Evolutionary conservation across 306 rosid genomes (phyloP).

Genomic region (Cucurbita maxima): DNA sequence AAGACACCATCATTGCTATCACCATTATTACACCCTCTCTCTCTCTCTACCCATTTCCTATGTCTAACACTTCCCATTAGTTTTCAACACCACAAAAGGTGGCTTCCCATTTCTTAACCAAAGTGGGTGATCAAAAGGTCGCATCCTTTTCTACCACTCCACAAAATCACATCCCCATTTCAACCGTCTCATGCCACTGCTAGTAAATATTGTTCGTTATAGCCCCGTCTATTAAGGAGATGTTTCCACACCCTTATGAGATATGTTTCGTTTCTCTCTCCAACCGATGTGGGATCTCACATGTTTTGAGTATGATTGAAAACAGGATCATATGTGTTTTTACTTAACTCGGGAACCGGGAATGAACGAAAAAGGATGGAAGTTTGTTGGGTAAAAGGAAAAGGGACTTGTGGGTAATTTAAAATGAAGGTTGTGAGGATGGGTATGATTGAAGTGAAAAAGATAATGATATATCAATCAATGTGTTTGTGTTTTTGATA

Average conservation of each 20-base stretch:
- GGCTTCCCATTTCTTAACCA: background rate
- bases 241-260: too few relatives aligned
- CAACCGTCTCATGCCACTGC: too few relatives aligned
- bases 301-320: too few relatives aligned
- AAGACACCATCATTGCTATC: background rate
- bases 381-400: background rate
- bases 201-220: too few relatives aligned
- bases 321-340: too few relatives aligned
- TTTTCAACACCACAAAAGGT: background rate
- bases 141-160: background rate
- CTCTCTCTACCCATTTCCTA: background rate
- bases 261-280: too few relatives aligned
- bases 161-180: background rate
- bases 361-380: too few relatives aligned
- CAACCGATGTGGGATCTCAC: too few relatives aligned
- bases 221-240: too few relatives aligned
- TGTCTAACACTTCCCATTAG: background rate
- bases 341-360: too few relatives aligned
- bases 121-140: background rate
- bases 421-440: background rate
- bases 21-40: background rate
- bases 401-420: background rate
- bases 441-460: conserved; percentile 7
- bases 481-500: background rate
- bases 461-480: conserved; percentile 2